A percentile compares a stretch with the other conserved stretches of the same genome.
phyloP scores from a whole-genome alignment of 805 yeast species.

The Tetrapisispora taiwanensis region DNA sequence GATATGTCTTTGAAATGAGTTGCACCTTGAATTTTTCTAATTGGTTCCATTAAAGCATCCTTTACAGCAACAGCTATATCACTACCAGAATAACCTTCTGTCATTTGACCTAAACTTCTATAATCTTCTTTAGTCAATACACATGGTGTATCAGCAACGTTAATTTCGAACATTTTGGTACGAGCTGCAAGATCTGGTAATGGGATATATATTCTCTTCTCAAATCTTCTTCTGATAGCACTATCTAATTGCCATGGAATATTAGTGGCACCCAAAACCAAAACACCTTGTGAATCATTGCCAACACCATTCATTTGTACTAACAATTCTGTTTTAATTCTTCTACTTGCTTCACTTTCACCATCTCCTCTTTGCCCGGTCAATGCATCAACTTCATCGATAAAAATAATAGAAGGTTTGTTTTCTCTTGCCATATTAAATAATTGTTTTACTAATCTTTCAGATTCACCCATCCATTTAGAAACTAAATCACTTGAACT shows the following conservation, averaged over 20 bases:
- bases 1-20: constrained; percentile 75
- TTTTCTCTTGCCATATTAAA: constrained; percentile 94
- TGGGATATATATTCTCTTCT: constrained; percentile 87
- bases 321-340: constrained; percentile 89
- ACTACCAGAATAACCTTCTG: constrained; percentile 96
- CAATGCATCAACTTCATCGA: constrained; percentile 95
- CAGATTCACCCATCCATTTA: constrained; percentile 99
- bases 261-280: constrained; percentile 94
- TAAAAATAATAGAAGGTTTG: constrained; percentile 90
- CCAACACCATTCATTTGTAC: constrained; percentile 99
- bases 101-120: constrained; percentile 75
- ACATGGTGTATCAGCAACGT: constrained; percentile 86
- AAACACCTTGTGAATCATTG: constrained; percentile 82
- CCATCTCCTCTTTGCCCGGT: constrained; percentile 99
- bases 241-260: constrained; percentile 99
- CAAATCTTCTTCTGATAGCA: constrained; percentile 94
- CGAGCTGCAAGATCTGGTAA: constrained; percentile 92
- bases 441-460: constrained; percentile 87
- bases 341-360: constrained; percentile 89
- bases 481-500: constrained; percentile 93
- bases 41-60: constrained; percentile 97
- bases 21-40: constrained; percentile 88
- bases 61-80: constrained; percentile 94
- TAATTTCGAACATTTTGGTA: constrained; percentile 85
- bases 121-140: constrained; percentile 62